Evolutionary conservation across 225 moss, liverwort and hornwort genomes (phyloP), one percentile per base, ranked within the genome.

Genomic region (Pleurozium schreberi): DNA sequence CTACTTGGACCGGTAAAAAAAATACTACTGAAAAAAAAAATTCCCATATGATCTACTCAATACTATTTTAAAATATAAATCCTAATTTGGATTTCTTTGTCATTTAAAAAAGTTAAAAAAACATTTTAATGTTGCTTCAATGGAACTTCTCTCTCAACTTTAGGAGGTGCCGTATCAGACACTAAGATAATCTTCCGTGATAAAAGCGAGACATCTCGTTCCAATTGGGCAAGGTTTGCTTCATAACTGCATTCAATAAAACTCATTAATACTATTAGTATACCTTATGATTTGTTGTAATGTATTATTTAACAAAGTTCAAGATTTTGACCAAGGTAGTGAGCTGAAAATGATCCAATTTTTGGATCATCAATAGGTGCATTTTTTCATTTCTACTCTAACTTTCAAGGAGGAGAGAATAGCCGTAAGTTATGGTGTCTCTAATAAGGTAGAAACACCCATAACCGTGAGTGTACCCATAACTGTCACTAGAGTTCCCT

Each of bases 121-220:
- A n/a, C 0, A 47, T 30, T 14, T 88, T 36, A 84, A n/a, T 91
- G 87, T 84, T 57, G 38, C 49, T 84, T 81, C 34, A 80, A 65
- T 74, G 58, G n/a, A 82, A 86, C 27, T 74, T 93, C 91, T 90
- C 49, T 90, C 30, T 88, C 84, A 61, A 93, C 69, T 71, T 91
- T 90, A 12, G 88, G 49, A 87, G 87, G 89, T 4, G 43, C 82
- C 1, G 10, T 30, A 75, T 90, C 64, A 17, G 90, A 93, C 42
- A 94, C 92, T 59, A 94, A 83, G 18, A 94, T 91, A 40, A 94
- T 83, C 73, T 89, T 91, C 1, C 60, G 87, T 38, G 91, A 90
- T 23, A 94, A 65, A 42, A 92, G 79, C 0, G 74, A 70, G 1
- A 94, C 38, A 6, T 92, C 94, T 71, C 84, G 87, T 68, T 94